These are phyloP conservation scores for Kalaharituber pfeilii DNA, from an alignment of 2,329 filamentous ascomycete genomes.

Conservation along the genomic window DNA sequence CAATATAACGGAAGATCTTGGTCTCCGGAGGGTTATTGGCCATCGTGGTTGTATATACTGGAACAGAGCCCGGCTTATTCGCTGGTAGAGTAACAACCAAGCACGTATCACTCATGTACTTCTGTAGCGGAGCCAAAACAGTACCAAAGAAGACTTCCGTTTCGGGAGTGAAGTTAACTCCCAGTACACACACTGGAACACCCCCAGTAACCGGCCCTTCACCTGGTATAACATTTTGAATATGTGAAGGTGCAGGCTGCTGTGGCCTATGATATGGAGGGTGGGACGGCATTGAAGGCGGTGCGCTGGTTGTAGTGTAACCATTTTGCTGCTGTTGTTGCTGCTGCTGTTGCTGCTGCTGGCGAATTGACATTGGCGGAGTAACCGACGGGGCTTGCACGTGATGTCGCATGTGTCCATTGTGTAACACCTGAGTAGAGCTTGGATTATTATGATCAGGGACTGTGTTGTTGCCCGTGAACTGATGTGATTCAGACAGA, in stretches of 20 bases:
- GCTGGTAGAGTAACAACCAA: conserved; percentile 64
- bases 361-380: too few relatives aligned
- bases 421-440: neutral
- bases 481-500: neutral
- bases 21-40: conserved; percentile 30
- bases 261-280: neutral
- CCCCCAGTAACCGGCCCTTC: neutral
- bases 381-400: neutral
- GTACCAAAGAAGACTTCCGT: conserved; percentile 61
- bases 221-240: neutral
- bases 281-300: neutral
- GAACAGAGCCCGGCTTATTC: conserved; percentile 41
- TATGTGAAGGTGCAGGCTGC: neutral
- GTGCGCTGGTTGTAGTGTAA: neutral
- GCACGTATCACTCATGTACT: conserved; percentile 65
- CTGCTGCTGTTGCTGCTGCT: neutral
- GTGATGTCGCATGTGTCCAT: neutral
- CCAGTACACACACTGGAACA: neutral
- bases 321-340: neutral
- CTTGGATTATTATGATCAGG: neutral
- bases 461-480: neutral
- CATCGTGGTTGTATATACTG: conserved; percentile 54
- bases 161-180: conserved; percentile 4
- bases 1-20: conserved; percentile 53
- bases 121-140: conserved; percentile 49